Evolutionary conservation across 345 rosid genomes (phyloP), one percentile per base, ranked within the genome.

Genomic region (Conringia planisiliqua): DNA sequence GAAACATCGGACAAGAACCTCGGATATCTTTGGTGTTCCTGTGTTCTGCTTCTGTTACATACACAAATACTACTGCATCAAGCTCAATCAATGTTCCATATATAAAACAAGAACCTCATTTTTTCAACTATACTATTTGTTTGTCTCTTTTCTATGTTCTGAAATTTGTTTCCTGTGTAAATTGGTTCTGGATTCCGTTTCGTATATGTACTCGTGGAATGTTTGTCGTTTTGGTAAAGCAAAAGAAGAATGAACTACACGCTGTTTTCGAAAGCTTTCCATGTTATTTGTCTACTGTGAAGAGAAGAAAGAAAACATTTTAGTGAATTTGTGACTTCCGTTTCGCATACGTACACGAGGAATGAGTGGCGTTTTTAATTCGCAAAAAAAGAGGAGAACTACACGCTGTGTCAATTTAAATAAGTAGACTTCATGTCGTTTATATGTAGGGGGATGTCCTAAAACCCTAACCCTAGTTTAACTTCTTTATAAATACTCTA

Each of bases 31-130:
- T 66, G 61, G 61, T 58, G 67, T 66, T 74, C 24, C 22, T 56
- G 2, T 55, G 58, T 33, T 66, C 12, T 46, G 50, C 27, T 56
- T 56, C 17, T 66, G 40, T 66, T 59, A 46, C 68, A 60, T 59
- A 48, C 55, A n/a, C 62, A 56, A 43, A 73, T 62, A 72, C 38
- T 73, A 62, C 40, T 22, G 24, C 66, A 3, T 74, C 59, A 26
- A 74, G 33, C 60, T 66, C 43, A 74, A 56, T 46, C 32, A 66
- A 39, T 48, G 79, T 60, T 48, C 27, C 2, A 40, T 33, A 14
- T 30, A 10, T 4, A 10, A 26, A 55, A 54, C 40, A n/a, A 13
- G 11, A 32, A 32, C 11, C 71, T 43, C 59, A 62, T 69, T 76
- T 61, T 61, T 66, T 51, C 12, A 32, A 32, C 2, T 29, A 32